Conservation (phyloP, 2,329 filamentous ascomycete species). For the Aspergillus flavus region DNA sequence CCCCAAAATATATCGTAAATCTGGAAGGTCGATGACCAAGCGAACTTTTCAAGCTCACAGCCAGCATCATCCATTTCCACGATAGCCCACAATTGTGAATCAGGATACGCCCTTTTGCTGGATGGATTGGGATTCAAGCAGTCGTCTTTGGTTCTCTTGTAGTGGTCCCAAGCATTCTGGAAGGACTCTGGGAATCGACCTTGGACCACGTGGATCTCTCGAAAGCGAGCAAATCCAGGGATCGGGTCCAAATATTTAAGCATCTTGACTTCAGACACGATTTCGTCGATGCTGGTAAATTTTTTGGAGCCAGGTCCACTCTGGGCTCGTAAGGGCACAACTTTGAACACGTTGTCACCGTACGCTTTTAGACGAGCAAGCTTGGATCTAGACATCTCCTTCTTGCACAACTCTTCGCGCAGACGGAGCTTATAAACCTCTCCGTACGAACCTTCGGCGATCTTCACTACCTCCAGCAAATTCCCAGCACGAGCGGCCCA, state of each 20-base stretch:
- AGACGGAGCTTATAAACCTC: constrained; percentile 63
- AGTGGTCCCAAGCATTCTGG: constrained; percentile 46
- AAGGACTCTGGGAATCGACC: constrained; percentile 58
- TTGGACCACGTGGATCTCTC: constrained; percentile 60
- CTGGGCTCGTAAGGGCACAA: constrained; percentile 49
- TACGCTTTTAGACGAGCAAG: constrained; percentile 42
- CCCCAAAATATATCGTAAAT: constrained; percentile 70
- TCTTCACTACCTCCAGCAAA: constrained; percentile 56
- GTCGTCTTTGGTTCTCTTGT: constrained; percentile 44
- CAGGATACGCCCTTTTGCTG: constrained; percentile 55
- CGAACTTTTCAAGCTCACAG: constrained; percentile 55
- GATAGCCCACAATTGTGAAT: constrained; percentile 63
- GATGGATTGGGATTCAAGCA: constrained; percentile 60
- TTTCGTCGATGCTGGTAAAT: constrained; percentile 51
- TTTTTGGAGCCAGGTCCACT: constrained; percentile 45
- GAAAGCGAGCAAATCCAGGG: constrained; percentile 65
- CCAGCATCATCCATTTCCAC: constrained; percentile 69
- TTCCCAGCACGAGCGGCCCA: constrained; percentile 43
- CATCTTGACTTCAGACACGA: constrained; percentile 54
- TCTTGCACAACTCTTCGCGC: constrained; percentile 38
- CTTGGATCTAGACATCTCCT: constrained; percentile 40
- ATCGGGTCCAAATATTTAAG: constrained; percentile 61
- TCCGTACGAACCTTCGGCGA: constrained; percentile 68
- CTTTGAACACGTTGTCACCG: constrained; percentile 51
- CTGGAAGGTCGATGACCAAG: constrained; percentile 47